These are phyloP conservation scores for Eimeria acervulina DNA, from an alignment of 169 alveolate species.

Conservation along the genomic window DNA sequence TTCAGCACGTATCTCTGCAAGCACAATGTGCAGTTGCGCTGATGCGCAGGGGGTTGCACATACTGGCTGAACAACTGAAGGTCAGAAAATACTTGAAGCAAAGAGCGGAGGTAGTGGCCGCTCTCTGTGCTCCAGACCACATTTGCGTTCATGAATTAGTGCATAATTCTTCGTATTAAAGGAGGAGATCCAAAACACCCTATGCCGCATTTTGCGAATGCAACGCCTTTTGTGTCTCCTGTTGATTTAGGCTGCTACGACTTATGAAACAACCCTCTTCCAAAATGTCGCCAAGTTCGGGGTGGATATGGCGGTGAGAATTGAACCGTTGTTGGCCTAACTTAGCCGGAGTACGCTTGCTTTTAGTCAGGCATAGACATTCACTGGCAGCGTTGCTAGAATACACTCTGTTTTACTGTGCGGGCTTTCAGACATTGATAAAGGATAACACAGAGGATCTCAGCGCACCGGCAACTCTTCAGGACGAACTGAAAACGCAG, in stretches of 20 bases:
- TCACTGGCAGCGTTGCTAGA: not conserved
- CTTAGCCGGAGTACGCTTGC: too few species aligned
- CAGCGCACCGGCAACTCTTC: constrained; percentile 19
- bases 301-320: constrained; percentile 54
- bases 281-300: constrained; percentile 48
- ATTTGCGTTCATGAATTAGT: not conserved
- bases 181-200: not conserved
- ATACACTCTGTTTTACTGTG: not conserved
- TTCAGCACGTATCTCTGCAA: constrained; percentile 4
- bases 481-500: constrained; percentile 12
- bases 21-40: constrained; percentile 56
- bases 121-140: not conserved
- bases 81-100: not conserved
- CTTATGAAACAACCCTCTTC: constrained; percentile 33
- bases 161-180: not conserved
- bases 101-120: not conserved
- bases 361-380: not conserved
- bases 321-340: not conserved
- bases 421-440: not conserved
- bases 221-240: not conserved
- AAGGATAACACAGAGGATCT: constrained; percentile 9
- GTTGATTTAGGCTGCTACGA: constrained; percentile 32
- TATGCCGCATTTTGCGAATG: not conserved
- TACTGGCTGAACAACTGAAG: constrained; percentile 17
- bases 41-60: constrained; percentile 46